Evolutionary conservation across 1,284 basidiomycete genomes (phyloP), one percentile per base, ranked within the genome.

Genomic region (Phlebopus sp.): DNA sequence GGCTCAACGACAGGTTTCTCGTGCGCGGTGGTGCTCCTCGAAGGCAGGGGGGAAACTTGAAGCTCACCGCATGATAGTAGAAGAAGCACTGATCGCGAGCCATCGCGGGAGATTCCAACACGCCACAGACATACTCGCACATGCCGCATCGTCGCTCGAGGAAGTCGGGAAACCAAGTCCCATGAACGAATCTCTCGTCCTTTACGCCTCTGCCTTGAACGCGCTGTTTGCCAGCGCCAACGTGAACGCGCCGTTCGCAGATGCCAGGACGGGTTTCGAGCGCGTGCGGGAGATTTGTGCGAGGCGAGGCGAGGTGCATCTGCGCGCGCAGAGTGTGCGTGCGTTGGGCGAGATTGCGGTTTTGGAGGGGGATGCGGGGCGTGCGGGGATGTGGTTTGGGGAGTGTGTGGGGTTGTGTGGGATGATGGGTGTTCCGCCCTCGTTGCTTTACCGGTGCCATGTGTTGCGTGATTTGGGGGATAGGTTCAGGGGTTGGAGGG

Each of bases 261-360:
- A 18, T 8, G 46, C 46, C 15, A 18, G 27, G 15, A 18, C 13
- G 13, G 3, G 25, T 8, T 47, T 43, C 31, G 34, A 19, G 4
- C 19, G 40, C 8, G 34, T 27, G 7, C 19, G 42, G 2, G 15
- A 47, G 5, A 14, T 7, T n/a, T 47, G 40, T 17, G 31, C 18
- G 10, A 29, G 34, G 7, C 40, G 25, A 34, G 8, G 14, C 1
- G 7, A 47, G 2, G n/a, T 34, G 1, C 7, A 7, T 4, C 7
- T 21, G 4, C 42, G 35, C 13, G 31, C 39, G 11, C 23, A 13
- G 13, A 19, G 38, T 19, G 11, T 25, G 14, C 18, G 45, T n/a
- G 45, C 29, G 2, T 27, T 46, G 0, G 45, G 46, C 4, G 45
- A 46, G 21, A 30, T 46, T 42, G 38, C 30, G 5, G 32, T 46